Evolutionary conservation across 2,329 filamentous ascomycete genomes (phyloP).

Genomic region (Chrysoporthe austroafricana): DNA sequence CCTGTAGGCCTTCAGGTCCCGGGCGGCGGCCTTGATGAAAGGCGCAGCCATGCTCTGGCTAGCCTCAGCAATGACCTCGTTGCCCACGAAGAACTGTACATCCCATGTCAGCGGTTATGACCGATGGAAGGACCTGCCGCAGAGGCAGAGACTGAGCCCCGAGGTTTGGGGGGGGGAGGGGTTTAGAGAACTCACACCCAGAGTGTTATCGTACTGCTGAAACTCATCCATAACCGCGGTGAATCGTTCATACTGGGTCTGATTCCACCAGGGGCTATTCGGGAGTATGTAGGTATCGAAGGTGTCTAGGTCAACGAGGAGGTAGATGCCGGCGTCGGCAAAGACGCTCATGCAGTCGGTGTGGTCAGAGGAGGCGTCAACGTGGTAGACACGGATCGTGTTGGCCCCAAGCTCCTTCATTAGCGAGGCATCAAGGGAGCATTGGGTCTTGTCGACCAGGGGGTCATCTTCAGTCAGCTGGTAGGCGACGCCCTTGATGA

Average conservation of each 20-base stretch:
- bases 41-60: conserved; percentile 69
- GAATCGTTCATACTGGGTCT: conserved; percentile 71
- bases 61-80: conserved; percentile 75
- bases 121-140: not conserved
- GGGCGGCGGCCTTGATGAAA: conserved; percentile 79
- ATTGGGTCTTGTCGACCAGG: conserved; percentile 75
- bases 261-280: conserved; percentile 68
- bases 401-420: conserved; percentile 85
- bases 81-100: conserved; percentile 74
- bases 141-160: not conserved
- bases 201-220: conserved; percentile 75
- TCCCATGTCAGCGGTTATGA: not conserved
- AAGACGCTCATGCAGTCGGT: conserved; percentile 81
- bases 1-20: conserved; percentile 83
- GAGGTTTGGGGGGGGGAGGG: not conserved
- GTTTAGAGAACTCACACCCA: conserved; percentile 50
- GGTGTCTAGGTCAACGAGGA: conserved; percentile 82
- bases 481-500: conserved; percentile 67
- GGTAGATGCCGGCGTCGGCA: conserved; percentile 78
- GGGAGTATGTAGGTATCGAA: conserved; percentile 71
- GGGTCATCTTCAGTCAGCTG: conserved; percentile 69
- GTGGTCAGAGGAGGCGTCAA: conserved; percentile 73
- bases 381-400: conserved; percentile 86
- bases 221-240: conserved; percentile 77
- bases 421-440: conserved; percentile 71